Evolutionary conservation across 2,329 filamentous ascomycete genomes (phyloP), one percentile per base, ranked within the genome.

Genomic region (Tolypocladium inflatum): DNA sequence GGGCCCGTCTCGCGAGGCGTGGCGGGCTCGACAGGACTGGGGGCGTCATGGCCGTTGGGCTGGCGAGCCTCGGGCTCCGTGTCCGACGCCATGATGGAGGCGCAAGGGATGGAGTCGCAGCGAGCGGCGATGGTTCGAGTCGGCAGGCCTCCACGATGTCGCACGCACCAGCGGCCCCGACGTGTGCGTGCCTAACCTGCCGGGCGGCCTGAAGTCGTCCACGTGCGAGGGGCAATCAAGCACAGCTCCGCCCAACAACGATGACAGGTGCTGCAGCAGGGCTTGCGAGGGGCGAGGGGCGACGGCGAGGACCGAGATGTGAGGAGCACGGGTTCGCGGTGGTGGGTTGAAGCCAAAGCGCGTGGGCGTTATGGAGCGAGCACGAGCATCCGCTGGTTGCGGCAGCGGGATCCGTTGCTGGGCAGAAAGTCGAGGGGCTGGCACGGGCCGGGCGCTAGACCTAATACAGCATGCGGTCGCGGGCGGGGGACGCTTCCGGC

Each of bases 21-120:
- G 5, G 63, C 62, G 11, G 70, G 69, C 41, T 72, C 68, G 53
- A 68, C 66, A 15, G 71, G 67, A 41, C 71, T 75, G 39, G 67
- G 65, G 41, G 71, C 45, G 39, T 54, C 71, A 10, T 70, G 68
- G 60, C 66, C 67, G 58, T 73, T 71, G 56, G 67, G 67, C 59
- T 66, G 66, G 56, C 68, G 68, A 57, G 67, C 64, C 42, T 71
- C 68, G 56, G 67, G 63, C 60, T 73, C 71, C 19, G 66, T 64
- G 63, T 74, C 69, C 58, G 70, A 71, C 58, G 69, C 67, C 74
- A 76, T 76, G 53, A 54, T 66, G 60, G 58, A 38, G 23, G 61
- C 30, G 50, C 54, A 15, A 42, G 53, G 39, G 21, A 17, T 2
- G n/a, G 2, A 33, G 48, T 37, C 2, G 38, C 38, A 3, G 38